Conservation (phyloP, 768 basidiomycete species). For the Tylopilus plumbeoviolaceoides region DNA sequence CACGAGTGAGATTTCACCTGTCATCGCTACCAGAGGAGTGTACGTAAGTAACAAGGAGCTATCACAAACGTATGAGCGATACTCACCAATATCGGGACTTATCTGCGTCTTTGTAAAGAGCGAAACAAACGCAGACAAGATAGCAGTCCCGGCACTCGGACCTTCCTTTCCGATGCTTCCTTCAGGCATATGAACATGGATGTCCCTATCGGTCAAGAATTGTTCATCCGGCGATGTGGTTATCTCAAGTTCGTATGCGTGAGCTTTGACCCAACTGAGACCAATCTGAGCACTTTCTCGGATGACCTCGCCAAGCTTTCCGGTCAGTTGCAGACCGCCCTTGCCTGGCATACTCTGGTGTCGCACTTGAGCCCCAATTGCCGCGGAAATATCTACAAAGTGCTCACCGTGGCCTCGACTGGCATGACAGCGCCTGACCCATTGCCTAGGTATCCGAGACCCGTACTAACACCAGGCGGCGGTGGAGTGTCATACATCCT, state of each 20-base stretch:
- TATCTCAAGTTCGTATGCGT: conserved; percentile 87
- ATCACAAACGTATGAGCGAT: background rate
- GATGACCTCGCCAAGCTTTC: conserved; percentile 98
- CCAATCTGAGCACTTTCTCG: conserved; percentile 95
- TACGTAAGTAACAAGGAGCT: background rate
- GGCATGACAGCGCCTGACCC: conserved; percentile 97
- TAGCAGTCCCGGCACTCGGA: conserved; percentile 93
- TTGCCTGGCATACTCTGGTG: conserved; percentile 92
- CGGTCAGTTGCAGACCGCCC: conserved; percentile 86
- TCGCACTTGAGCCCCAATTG: background rate
- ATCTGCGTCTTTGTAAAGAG: conserved; percentile 85
- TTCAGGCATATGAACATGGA: conserved; percentile 97
- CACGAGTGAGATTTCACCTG: conserved; percentile 94
- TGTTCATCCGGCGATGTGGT: conserved; percentile 67
- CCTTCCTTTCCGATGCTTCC: conserved; percentile 94
- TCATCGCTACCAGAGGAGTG: conserved; percentile 67
- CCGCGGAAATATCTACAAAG: background rate
- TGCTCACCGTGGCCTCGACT: conserved; percentile 83
- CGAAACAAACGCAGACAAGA: conserved; percentile 86
- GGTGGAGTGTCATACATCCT: conserved; percentile 77
- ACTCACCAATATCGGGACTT: conserved; percentile 82
- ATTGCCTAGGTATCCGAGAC: conserved; percentile 93
- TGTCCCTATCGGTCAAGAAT: conserved; percentile 79
- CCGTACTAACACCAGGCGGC: conserved; percentile 91
- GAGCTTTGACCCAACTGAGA: conserved; percentile 87